phyloP scores from a whole-genome alignment of 805 yeast genomes.

The Metschnikowia matae region DNA sequence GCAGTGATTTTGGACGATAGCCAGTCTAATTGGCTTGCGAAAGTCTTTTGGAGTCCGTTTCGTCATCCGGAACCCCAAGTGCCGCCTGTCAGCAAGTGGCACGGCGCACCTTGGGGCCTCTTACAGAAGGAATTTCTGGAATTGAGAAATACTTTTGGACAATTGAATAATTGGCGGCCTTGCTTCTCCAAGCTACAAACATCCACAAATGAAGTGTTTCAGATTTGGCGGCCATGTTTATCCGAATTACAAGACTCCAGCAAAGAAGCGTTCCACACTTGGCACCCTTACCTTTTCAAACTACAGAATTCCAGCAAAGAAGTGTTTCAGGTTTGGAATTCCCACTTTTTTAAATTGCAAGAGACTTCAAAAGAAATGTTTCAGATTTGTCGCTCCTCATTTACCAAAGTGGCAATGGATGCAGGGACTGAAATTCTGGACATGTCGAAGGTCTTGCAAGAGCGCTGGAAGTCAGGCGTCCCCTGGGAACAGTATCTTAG shows the following conservation, averaged over 20 bases:
- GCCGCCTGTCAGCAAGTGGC: background rate
- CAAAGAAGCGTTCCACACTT: too few species aligned
- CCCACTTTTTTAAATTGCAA: background rate
- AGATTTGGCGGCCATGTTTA: background rate
- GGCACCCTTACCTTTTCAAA: too few species aligned
- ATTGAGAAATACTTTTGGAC: background rate
- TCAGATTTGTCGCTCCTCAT: background rate
- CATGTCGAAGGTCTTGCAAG: background rate
- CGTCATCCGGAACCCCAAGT: background rate
- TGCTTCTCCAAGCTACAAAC: background rate
- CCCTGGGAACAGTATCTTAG: background rate
- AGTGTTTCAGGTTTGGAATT: background rate
- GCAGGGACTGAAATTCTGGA: background rate
- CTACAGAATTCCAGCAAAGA: too few species aligned
- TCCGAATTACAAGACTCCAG: background rate
- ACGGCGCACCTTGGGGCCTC: background rate
- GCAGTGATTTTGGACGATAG: background rate
- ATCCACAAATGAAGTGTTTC: background rate
- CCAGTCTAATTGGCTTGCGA: background rate
- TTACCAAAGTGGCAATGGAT: background rate
- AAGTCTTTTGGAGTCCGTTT: background rate
- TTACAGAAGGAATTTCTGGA: background rate
- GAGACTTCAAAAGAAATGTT: background rate
- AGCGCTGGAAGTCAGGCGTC: background rate
- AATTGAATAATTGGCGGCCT: background rate